Percentiles rank a stretch among this genome's conserved stretches.
Conservation (phyloP, 129 eudicot genomes). For the Erigeron canadensis region DNA sequence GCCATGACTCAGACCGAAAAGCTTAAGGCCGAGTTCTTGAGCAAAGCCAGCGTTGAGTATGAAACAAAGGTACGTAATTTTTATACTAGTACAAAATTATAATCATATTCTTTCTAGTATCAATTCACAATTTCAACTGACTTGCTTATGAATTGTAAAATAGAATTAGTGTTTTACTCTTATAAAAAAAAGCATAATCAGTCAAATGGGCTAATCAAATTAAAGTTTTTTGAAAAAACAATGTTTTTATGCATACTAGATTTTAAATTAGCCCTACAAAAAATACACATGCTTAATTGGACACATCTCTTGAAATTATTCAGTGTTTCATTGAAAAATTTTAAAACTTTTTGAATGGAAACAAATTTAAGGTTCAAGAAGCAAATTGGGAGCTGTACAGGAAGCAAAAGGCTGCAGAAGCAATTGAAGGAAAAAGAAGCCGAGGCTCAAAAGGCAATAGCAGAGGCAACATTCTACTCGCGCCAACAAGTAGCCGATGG, state of each 20-base stretch:
- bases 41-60: conserved; percentile 73
- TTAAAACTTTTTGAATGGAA: no score
- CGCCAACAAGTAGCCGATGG: conserved; percentile 34
- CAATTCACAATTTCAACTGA: not conserved
- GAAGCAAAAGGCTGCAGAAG: conserved; percentile 45
- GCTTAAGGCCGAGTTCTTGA: conserved; percentile 61
- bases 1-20: conserved; percentile 67
- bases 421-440: conserved; percentile 33
- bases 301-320: no score
- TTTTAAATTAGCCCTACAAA: no score
- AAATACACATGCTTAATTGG: no score
- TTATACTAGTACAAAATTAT: not conserved
- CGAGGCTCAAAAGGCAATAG: conserved; percentile 28
- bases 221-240: no score
- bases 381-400: conserved; percentile 42
- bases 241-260: not conserved
- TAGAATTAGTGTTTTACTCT: no score
- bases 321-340: no score
- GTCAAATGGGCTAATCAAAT: no score
- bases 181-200: no score
- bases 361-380: conserved; percentile 48
- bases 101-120: not conserved
- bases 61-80: conserved; percentile 51
- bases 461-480: conserved; percentile 32
- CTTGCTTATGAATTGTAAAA: not conserved